These are phyloP conservation scores for Lachnellula occidentalis DNA, from an alignment of 2,329 filamentous ascomycete genomes.

Conservation along the genomic window DNA sequence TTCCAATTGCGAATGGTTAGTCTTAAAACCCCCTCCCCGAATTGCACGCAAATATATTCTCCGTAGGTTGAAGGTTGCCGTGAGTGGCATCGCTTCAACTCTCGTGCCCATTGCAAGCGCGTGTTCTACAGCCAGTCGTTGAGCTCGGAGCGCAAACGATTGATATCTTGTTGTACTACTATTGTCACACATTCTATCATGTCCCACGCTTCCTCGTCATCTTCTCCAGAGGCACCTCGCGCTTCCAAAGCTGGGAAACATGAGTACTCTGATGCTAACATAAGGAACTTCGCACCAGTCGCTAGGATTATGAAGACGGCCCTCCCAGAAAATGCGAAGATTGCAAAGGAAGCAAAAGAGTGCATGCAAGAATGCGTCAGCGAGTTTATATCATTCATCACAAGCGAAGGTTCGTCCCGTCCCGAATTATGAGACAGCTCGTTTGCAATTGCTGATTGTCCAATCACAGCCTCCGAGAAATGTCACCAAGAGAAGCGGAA, in stretches of 20 bases:
- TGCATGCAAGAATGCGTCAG: conserved; percentile 99
- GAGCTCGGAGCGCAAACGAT: conserved; percentile 28
- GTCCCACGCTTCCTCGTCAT: conserved; percentile 52
- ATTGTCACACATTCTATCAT: conserved; percentile 39
- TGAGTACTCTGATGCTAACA: conserved; percentile 71
- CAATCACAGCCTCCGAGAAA: conserved; percentile 80
- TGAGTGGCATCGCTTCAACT: conserved; percentile 46
- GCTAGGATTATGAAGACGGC: conserved; percentile 99
- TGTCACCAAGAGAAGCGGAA: conserved; percentile 99
- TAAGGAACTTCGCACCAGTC: conserved; percentile 90
- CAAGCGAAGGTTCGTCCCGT: conserved; percentile 77
- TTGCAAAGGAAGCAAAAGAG: conserved; percentile 97
- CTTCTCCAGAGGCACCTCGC: conserved; percentile 43
- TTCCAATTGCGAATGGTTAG: conserved; percentile 99
- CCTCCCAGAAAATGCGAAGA: conserved; percentile 96
- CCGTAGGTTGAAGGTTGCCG: conserved; percentile 25
- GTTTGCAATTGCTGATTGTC: conserved; percentile 17
- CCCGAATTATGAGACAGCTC: conserved; percentile 4
- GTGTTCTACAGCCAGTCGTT: conserved; percentile 29
- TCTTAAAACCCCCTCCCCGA: conserved; percentile 43
- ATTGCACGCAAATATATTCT: conserved; percentile 40
- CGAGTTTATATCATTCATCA: conserved; percentile 99
- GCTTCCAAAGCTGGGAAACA: conserved; percentile 36
- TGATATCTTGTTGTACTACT: conserved; percentile 26
- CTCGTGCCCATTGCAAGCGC: conserved; percentile 38